Conservation (phyloP, 495 filamentous ascomycete species). For the Neurospora sp. region DNA sequence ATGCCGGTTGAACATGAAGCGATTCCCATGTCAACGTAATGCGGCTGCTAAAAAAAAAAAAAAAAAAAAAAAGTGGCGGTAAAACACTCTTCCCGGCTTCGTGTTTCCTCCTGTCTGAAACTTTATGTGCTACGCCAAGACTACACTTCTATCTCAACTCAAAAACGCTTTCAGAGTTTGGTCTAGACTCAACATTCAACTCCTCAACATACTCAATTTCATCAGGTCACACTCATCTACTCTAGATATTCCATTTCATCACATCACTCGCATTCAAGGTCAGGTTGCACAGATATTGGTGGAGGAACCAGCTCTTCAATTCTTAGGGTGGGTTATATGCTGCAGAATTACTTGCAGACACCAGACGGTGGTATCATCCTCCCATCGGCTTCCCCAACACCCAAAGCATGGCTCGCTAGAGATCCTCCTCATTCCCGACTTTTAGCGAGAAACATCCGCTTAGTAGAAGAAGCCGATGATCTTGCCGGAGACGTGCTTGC, state of each 20-base stretch:
- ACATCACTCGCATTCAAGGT: not conserved
- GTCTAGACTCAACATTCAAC: not conserved
- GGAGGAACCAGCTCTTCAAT: not conserved
- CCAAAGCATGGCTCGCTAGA: constrained; percentile 12
- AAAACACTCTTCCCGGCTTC: not conserved
- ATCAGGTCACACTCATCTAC: not conserved
- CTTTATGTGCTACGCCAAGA: not conserved
- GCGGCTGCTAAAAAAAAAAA: not conserved
- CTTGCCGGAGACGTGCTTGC: constrained; percentile 96
- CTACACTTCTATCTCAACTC: not conserved
- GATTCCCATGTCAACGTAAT: not conserved
- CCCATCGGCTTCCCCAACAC: constrained; percentile 6
- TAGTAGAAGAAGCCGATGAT: constrained; percentile 97
- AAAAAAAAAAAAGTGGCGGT: not conserved
- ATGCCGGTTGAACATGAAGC: not conserved
- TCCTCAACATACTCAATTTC: not conserved
- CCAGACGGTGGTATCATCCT: constrained; percentile 3
- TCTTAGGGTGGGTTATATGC: not conserved
- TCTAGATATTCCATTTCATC: not conserved
- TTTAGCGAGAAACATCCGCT: constrained; percentile 11
- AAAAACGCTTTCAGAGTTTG: not conserved
- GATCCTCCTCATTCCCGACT: constrained; percentile 5
- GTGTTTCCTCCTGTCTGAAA: not conserved
- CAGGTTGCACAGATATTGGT: not conserved
- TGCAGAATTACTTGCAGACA: not conserved